Percentiles rank a stretch among this genome's conserved stretches.
Conservation (phyloP, 2,329 filamentous ascomycete genomes). For the Pseudofabraea citricarpa region DNA sequence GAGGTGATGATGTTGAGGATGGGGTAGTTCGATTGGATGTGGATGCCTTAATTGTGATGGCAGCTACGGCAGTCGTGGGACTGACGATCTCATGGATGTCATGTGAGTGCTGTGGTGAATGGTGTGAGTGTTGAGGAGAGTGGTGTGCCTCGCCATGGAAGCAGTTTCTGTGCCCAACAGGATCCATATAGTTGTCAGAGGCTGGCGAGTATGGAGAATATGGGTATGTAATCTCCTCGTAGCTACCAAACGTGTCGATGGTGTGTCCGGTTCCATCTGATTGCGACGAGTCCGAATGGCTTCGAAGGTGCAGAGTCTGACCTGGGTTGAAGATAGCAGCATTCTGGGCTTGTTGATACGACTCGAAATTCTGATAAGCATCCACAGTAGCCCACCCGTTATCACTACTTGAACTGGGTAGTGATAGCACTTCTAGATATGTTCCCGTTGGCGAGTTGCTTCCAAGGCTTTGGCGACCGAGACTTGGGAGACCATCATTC, state of each 20-base stretch:
- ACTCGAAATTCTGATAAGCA: conserved; percentile 67
- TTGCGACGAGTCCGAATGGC: conserved; percentile 78
- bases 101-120: conserved; percentile 29
- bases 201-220: conserved; percentile 78
- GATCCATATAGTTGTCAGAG: conserved; percentile 70
- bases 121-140: conserved; percentile 25
- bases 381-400: conserved; percentile 85
- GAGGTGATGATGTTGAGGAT: conserved; percentile 57
- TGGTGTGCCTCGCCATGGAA: conserved; percentile 51
- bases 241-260: conserved; percentile 59
- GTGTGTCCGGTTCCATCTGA: conserved; percentile 63
- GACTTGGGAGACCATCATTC: conserved; percentile 40
- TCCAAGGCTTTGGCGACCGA: conserved; percentile 42
- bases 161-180: conserved; percentile 53
- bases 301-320: conserved; percentile 84
- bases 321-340: conserved; percentile 80
- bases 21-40: conserved; percentile 56
- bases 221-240: conserved; percentile 70
- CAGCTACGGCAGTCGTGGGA: conserved; percentile 61
- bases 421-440: conserved; percentile 80
- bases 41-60: conserved; percentile 64
- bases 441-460: conserved; percentile 71
- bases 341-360: conserved; percentile 54
- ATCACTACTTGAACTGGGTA: conserved; percentile 74
- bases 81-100: conserved; percentile 55